phyloP scores from a whole-genome alignment of 2,329 filamentous ascomycete species.

The Aspergillus melleus region DNA sequence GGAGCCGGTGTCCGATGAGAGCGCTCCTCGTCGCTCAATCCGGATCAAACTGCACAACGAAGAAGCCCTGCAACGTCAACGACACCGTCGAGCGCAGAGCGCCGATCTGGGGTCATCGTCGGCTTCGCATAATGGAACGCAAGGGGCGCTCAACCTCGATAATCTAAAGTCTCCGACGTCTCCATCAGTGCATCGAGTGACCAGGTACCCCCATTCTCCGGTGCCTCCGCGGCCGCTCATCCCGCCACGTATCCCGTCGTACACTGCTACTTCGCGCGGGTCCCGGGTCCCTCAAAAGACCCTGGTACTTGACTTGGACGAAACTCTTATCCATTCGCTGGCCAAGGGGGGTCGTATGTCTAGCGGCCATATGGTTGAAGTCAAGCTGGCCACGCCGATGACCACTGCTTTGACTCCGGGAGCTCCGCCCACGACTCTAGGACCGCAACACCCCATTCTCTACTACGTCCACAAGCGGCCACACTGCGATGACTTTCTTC shows the following conservation, averaged over 20 bases:
- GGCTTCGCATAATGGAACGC: constrained; percentile 25
- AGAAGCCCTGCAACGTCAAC: constrained; percentile 70
- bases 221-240: constrained; percentile 87
- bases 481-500: constrained; percentile 93
- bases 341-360: constrained; percentile 95
- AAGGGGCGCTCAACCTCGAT: constrained; percentile 64
- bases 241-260: constrained; percentile 84
- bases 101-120: constrained; percentile 26
- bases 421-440: constrained; percentile 65
- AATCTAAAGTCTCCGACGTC: constrained; percentile 94
- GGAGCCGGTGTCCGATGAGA: constrained; percentile 57
- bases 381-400: constrained; percentile 63
- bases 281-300: constrained; percentile 74
- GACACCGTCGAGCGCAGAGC: constrained; percentile 35
- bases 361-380: constrained; percentile 98
- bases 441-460: constrained; percentile 90
- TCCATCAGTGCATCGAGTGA: constrained; percentile 68
- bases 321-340: constrained; percentile 97
- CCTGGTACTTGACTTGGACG: constrained; percentile 90
- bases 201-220: constrained; percentile 86
- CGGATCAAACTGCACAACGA: constrained; percentile 87
- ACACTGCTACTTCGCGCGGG: constrained; percentile 56
- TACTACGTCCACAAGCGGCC: constrained; percentile 99
- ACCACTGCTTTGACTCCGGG: constrained; percentile 37
- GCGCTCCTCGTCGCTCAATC: constrained; percentile 74